phyloP scores from a whole-genome alignment of 441 rosid genomes.

The Viola pubescens region DNA sequence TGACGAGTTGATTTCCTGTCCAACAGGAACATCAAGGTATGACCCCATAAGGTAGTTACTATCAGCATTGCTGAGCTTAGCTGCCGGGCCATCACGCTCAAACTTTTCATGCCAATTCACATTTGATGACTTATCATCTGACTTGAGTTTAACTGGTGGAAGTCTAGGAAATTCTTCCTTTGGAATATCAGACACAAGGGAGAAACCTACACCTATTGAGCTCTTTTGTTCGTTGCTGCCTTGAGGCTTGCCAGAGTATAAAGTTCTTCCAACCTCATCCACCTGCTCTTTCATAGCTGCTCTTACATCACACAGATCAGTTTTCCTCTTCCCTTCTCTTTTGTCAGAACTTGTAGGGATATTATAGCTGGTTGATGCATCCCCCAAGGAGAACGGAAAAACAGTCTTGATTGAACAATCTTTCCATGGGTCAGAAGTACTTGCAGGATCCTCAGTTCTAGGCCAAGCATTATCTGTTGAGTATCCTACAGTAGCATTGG shows the following conservation, averaged over 20 bases:
- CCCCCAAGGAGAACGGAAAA: conserved; percentile 51
- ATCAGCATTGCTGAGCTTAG: conserved; percentile 47
- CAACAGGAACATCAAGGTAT: conserved; percentile 80
- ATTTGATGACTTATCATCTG: conserved; percentile 63
- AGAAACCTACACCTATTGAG: conserved; percentile 32
- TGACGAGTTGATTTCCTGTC: conserved; percentile 80
- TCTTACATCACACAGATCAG: conserved; percentile 41
- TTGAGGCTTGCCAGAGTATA: conserved; percentile 49
- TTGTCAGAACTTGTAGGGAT: conserved; percentile 31
- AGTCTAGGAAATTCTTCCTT: conserved; percentile 81
- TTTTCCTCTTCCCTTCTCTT: conserved; percentile 61
- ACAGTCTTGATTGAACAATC: conserved; percentile 72
- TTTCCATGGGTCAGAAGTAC: conserved; percentile 55
- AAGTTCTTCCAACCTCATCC: conserved; percentile 75
- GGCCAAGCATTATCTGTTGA: conserved; percentile 51
- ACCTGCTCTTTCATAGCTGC: conserved; percentile 65
- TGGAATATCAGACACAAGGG: conserved; percentile 41
- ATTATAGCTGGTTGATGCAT: conserved; percentile 37
- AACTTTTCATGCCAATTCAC: conserved; percentile 73
- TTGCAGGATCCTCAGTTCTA: conserved; percentile 35
- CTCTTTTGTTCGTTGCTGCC: conserved; percentile 44
- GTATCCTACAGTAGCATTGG: conserved; percentile 15
- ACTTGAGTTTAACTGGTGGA: conserved; percentile 86
- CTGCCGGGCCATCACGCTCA: conserved; percentile 51
- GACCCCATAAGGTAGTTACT: conserved; percentile 63